phyloP scores from a whole-genome alignment of 2,329 filamentous ascomycete species.

The Aspergillus jensenii region DNA sequence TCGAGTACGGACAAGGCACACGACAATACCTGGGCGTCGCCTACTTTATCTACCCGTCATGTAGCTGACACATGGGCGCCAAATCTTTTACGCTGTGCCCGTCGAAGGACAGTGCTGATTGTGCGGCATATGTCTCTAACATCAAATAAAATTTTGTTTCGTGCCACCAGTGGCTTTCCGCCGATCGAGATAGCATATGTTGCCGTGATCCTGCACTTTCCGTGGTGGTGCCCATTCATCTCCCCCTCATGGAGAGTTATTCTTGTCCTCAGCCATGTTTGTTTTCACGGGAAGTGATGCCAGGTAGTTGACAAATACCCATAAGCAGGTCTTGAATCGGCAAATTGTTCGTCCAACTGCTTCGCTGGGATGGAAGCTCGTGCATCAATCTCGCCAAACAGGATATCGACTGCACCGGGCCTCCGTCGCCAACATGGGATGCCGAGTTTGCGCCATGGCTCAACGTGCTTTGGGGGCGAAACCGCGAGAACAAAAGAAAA shows the following conservation, averaged over 20 bases:
- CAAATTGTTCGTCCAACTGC: not conserved
- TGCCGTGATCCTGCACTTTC: not conserved
- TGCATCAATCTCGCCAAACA: not conserved
- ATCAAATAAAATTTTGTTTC: not conserved
- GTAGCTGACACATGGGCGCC: too few relatives aligned
- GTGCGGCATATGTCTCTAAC: too few relatives aligned
- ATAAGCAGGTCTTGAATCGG: not conserved
- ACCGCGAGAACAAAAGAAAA: not conserved
- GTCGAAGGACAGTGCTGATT: too few relatives aligned
- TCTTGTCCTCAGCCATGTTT: not conserved
- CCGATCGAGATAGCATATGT: not conserved
- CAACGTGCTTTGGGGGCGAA: not conserved
- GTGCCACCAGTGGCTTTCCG: not conserved
- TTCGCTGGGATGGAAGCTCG: not conserved
- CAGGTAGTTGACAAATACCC: not conserved
- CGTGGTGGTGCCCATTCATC: not conserved
- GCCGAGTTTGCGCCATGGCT: not conserved
- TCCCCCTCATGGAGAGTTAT: not conserved
- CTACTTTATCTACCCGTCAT: not conserved
- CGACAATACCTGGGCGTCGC: not conserved
- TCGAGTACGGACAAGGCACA: not conserved
- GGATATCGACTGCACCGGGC: not conserved
- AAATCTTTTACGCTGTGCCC: too few relatives aligned
- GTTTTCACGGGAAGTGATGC: not conserved
- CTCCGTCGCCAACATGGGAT: not conserved